Conservation (phyloP, 139 green algal genomes). For the Marvania coccoides region DNA sequence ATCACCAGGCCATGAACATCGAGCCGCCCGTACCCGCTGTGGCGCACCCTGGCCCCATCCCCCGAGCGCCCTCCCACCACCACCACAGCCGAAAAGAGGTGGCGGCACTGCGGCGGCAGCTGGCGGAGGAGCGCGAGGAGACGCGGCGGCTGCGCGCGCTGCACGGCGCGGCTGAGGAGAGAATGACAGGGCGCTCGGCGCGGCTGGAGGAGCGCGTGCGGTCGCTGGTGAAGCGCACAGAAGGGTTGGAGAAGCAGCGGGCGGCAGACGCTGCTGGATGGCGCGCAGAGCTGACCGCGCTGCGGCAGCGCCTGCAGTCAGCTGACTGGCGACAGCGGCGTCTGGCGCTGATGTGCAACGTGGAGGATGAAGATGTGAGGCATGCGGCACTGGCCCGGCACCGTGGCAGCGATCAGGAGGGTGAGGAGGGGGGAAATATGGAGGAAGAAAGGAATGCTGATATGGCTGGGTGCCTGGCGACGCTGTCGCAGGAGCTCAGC, state of each 20-base stretch:
- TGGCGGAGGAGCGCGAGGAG: neutral
- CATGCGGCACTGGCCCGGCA: neutral
- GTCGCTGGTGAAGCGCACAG: neutral
- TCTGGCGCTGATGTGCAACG: neutral
- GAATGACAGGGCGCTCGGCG: neutral
- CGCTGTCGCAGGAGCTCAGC: neutral
- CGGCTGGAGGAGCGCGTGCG: neutral
- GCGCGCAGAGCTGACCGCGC: neutral
- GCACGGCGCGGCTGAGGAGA: neutral
- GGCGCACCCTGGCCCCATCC: too few species aligned
- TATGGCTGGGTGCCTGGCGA: neutral
- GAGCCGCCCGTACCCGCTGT: too few species aligned
- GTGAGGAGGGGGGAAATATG: neutral
- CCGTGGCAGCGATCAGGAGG: neutral
- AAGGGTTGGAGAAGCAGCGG: conserved; percentile 1
- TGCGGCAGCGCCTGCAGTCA: neutral
- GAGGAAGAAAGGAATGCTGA: neutral
- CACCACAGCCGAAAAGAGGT: too few species aligned
- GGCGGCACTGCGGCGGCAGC: neutral
- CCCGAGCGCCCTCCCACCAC: too few species aligned
- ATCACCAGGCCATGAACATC: too few species aligned
- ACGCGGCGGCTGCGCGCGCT: neutral
- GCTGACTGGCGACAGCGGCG: neutral
- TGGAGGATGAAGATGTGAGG: conserved; percentile 1
- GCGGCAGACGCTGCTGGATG: neutral